phyloP scores from a whole-genome alignment of 1,139 yeast genomes.

The Arxiozyma slooffiae region DNA sequence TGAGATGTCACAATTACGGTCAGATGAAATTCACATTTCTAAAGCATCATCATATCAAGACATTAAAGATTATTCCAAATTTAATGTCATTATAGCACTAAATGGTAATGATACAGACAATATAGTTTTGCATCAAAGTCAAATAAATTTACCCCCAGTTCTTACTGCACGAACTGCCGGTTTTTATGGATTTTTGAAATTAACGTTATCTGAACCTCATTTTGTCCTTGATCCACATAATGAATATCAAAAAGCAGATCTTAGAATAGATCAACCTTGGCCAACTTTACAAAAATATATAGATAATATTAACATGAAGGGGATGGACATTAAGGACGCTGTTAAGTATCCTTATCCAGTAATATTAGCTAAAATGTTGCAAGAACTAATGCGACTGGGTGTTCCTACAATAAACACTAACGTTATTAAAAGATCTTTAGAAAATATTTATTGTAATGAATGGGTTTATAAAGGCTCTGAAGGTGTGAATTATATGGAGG shows the following conservation, averaged over 20 bases:
- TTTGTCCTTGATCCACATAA: slow-evolving; percentile 73
- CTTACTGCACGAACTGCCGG: slow-evolving; percentile 33
- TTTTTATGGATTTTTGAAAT: slow-evolving; percentile 55
- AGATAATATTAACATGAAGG: slow-evolving; percentile 41
- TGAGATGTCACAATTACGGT: slow-evolving; percentile 4
- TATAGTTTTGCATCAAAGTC: neutral
- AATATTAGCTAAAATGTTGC: slow-evolving; percentile 39
- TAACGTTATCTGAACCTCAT: slow-evolving; percentile 44
- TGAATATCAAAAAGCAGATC: slow-evolving; percentile 51
- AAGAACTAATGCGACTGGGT: slow-evolving; percentile 12
- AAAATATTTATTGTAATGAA: slow-evolving; percentile 22
- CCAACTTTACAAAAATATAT: slow-evolving; percentile 47
- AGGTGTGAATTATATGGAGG: slow-evolving; percentile 65
- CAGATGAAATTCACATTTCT: neutral
- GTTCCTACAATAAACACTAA: slow-evolving; percentile 7
- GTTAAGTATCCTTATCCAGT: slow-evolving; percentile 37
- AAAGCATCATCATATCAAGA: neutral
- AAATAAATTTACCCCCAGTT: slow-evolving; percentile 11
- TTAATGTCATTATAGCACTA: neutral
- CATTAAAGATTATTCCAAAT: neutral
- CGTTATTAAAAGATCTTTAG: neutral
- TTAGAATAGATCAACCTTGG: slow-evolving; percentile 73
- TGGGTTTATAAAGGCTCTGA: slow-evolving; percentile 34
- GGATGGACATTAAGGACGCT: slow-evolving; percentile 40
- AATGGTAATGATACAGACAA: slow-evolving; percentile 1